phyloP scores from a whole-genome alignment of 768 basidiomycete genomes.

The Tricholoma hemisulphureum region DNA sequence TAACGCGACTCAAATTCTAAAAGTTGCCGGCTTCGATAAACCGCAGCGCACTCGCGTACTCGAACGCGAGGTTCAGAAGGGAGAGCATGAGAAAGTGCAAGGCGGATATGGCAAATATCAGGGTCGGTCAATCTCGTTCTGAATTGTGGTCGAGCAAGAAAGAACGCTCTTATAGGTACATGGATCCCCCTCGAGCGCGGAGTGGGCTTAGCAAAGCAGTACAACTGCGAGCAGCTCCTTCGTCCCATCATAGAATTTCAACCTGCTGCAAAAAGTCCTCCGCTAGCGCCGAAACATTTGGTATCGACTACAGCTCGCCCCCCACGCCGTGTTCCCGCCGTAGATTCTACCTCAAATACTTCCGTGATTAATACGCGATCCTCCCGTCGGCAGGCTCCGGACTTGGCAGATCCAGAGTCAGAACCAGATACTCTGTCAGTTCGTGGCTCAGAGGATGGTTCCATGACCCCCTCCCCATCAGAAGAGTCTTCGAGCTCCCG shows the following conservation, averaged over 20 bases:
- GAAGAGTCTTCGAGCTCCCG: constrained; percentile 85
- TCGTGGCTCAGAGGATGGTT: constrained; percentile 80
- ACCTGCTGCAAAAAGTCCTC: constrained; percentile 86
- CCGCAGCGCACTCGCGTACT: constrained; percentile 96
- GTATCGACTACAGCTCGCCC: constrained; percentile 67
- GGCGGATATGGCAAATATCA: constrained; percentile 99
- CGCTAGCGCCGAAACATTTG: constrained; percentile 94
- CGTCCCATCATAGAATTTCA: constrained; percentile 94
- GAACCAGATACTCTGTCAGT: constrained; percentile 64
- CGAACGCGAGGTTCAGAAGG: constrained; percentile 97
- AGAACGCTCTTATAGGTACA: constrained; percentile 67
- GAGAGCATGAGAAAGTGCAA: constrained; percentile 98
- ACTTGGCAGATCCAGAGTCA: constrained; percentile 53
- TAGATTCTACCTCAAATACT: constrained; percentile 31
- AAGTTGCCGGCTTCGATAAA: constrained; percentile 99
- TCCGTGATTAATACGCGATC: constrained; percentile 58
- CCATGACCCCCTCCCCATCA: constrained; percentile 88
- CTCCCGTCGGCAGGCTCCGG: constrained; percentile 51
- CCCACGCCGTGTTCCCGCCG: constrained; percentile 42
- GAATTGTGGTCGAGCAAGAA: constrained; percentile 6
- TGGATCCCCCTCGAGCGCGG: constrained; percentile 98
- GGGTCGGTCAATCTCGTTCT: constrained; percentile 51
- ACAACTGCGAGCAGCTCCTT: constrained; percentile 83
- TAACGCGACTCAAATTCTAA: constrained; percentile 98
- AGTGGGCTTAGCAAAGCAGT: constrained; percentile 81